These are phyloP conservation scores for Boletus semigastroideus DNA, from an alignment of 1,284 basidiomycete species.

Conservation along the genomic window DNA sequence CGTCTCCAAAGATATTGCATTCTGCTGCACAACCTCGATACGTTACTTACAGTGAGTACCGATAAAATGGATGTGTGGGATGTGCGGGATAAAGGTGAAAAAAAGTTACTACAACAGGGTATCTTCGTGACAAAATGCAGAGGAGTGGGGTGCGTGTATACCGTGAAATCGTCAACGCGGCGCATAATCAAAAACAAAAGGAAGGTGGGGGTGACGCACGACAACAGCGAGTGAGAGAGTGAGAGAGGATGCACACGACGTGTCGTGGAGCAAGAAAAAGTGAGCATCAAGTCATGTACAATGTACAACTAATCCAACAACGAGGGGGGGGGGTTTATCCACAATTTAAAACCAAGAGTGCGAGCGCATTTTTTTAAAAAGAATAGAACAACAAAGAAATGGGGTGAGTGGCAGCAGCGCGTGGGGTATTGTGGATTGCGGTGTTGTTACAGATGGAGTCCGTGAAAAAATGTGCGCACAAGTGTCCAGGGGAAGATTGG, in stretches of 20 bases:
- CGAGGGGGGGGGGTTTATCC: slow-evolving; percentile 31
- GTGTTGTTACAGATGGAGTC: slow-evolving; percentile 24
- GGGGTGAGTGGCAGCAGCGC: slow-evolving; percentile 30
- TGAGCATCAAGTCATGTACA: slow-evolving; percentile 32
- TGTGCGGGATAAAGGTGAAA: not conserved
- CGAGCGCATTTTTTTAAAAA: slow-evolving; percentile 15
- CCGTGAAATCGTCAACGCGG: slow-evolving; percentile 35
- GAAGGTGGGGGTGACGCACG: slow-evolving; percentile 29
- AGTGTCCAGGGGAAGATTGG: slow-evolving; percentile 25
- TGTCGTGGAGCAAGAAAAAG: slow-evolving; percentile 18
- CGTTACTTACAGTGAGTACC: slow-evolving; percentile 27
- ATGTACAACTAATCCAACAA: slow-evolving; percentile 37
- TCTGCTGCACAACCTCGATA: slow-evolving; percentile 38
- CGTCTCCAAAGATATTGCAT: slow-evolving; percentile 34
- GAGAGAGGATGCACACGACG: not conserved
- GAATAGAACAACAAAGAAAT: not conserved
- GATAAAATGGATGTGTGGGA: slow-evolving; percentile 16
- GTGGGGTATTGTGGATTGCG: slow-evolving; percentile 32
- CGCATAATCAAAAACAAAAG: slow-evolving; percentile 22
- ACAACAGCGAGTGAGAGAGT: not conserved
- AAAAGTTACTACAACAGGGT: slow-evolving; percentile 36
- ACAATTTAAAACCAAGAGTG: slow-evolving; percentile 30
- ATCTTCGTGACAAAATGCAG: slow-evolving; percentile 34
- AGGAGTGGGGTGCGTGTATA: slow-evolving; percentile 16
- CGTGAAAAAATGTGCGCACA: slow-evolving; percentile 17